A percentile compares a stretch with the other conserved stretches of the same genome.
Evolutionary conservation across 2,329 filamentous ascomycete species (phyloP).

Genomic region (Talaromyces verruculosus): DNA sequence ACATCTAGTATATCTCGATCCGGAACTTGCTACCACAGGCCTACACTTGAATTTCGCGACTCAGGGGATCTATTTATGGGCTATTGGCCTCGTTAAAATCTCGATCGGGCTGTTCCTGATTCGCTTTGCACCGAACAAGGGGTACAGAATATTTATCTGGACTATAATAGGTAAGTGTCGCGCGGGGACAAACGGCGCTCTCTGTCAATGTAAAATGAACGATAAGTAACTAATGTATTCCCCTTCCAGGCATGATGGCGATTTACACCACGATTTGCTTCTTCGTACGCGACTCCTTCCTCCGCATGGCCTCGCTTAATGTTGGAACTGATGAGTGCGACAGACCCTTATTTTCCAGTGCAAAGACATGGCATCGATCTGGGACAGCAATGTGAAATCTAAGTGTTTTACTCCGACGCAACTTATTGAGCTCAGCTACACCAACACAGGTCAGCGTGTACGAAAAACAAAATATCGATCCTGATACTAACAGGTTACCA

Average conservation of each 20-base stretch:
- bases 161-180: not conserved
- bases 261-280: not conserved
- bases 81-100: constrained; percentile 27
- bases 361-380: constrained; percentile 47
- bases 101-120: not conserved
- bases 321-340: constrained; percentile 21
- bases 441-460: constrained; percentile 34
- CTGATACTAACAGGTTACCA: not conserved
- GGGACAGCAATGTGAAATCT: constrained; percentile 43
- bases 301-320: not conserved
- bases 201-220: not conserved
- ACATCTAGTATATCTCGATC: constrained; percentile 47
- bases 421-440: constrained; percentile 47
- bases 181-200: not conserved
- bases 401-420: constrained; percentile 47
- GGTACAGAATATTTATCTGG: not conserved
- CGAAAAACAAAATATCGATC: not conserved
- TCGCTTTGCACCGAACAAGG: not conserved
- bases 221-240: not conserved
- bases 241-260: not conserved
- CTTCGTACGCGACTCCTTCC: not conserved
- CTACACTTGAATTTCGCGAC: constrained; percentile 47
- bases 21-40: constrained; percentile 35
- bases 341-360: constrained; percentile 54
- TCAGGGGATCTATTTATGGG: constrained; percentile 48